Base-by-base conservation (phyloP, 192 early-diverging fungal genomes). In the Entophlyctis helioformis region DNA sequence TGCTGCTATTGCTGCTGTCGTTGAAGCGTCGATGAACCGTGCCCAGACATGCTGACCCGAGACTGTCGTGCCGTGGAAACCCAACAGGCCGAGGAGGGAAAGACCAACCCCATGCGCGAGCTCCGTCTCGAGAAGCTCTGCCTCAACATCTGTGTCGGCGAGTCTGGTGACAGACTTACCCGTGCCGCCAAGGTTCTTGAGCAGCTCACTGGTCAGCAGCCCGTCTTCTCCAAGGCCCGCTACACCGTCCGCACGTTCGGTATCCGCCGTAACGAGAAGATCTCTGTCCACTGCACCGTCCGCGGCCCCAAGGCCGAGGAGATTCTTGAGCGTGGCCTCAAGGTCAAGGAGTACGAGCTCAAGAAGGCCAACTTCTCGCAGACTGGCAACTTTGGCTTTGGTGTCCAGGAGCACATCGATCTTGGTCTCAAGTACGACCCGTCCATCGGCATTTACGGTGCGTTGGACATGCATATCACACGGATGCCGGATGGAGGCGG, bases 221-320 rank as follows among this genome's bases (percentile, higher is more conserved):
- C 96, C 54, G 92, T 99, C 61, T 89, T 90, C 78, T 96, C 96
- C 65, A 96, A 97, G 85, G 96, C 96, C 42, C 91, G 93, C 58
- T 97, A 96, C 81, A 99, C 96, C 39, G 91, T 99, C 72, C 89
- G 96, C 77, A 89, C 91, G 62, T 99, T 99, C 73, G 85, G 87
- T 78, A 99, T 99, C 80, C 88, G 96, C 67, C 89, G 96, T 92
- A 99, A 99, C 83, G 96, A 99, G 76, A 97, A 97, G 85, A 99
- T 99, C 56, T 74, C 96, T 52, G 86, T 91, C 54, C 96, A 99
- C 84, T 87, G 87, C 64, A 99, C 96, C 51, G 86, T 99, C 63
- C 89, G 96, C 69, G 96, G 85, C 26, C 71, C 82, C 60, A 87
- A 89, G 79, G 86, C 84, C 40, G 78, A 85, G 79, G 93, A 99